A percentile compares a stretch with the other conserved stretches of the same genome.
Evolutionary conservation across 2,329 filamentous ascomycete genomes (phyloP).

Genomic region (Diplodia scrobiculata): DNA sequence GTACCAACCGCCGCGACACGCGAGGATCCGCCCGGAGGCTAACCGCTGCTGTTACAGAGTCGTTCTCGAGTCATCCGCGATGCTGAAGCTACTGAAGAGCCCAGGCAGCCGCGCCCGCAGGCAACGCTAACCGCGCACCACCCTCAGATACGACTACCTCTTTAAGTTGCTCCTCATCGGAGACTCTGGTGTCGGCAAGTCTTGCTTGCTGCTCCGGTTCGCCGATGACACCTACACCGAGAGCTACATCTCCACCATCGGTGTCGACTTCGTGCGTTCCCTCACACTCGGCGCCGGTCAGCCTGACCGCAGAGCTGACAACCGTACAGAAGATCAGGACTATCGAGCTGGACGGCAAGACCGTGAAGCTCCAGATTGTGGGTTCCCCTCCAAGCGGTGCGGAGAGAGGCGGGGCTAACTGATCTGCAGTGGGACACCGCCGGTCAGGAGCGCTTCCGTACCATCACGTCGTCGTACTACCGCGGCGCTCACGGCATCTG

Average conservation of each 20-base stretch:
- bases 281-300: slow-evolving; percentile 25
- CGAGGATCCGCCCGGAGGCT: slow-evolving; percentile 1
- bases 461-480: slow-evolving; percentile 99
- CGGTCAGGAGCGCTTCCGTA: slow-evolving; percentile 98
- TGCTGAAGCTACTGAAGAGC: slow-evolving; percentile 10
- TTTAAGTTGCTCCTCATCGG: slow-evolving; percentile 99
- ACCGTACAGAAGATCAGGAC: slow-evolving; percentile 90
- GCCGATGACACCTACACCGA: slow-evolving; percentile 99
- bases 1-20: slow-evolving; percentile 1
- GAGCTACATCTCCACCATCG: slow-evolving; percentile 99
- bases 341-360: slow-evolving; percentile 99
- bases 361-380: slow-evolving; percentile 99
- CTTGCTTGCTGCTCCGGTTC: slow-evolving; percentile 94
- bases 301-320: slow-evolving; percentile 38
- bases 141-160: slow-evolving; percentile 96
- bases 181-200: slow-evolving; percentile 99
- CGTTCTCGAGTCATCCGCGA: neutral
- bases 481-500: slow-evolving; percentile 98
- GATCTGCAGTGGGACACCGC: slow-evolving; percentile 89
- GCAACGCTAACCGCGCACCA: slow-evolving; percentile 24
- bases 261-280: slow-evolving; percentile 89
- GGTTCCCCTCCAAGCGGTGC: slow-evolving; percentile 44
- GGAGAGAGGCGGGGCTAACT: slow-evolving; percentile 30
- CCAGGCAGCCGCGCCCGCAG: slow-evolving; percentile 16
- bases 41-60: slow-evolving; percentile 25